These are phyloP conservation scores for Aspergillus sp. DNA, from an alignment of 2,329 filamentous ascomycete species.

Conservation along the genomic window DNA sequence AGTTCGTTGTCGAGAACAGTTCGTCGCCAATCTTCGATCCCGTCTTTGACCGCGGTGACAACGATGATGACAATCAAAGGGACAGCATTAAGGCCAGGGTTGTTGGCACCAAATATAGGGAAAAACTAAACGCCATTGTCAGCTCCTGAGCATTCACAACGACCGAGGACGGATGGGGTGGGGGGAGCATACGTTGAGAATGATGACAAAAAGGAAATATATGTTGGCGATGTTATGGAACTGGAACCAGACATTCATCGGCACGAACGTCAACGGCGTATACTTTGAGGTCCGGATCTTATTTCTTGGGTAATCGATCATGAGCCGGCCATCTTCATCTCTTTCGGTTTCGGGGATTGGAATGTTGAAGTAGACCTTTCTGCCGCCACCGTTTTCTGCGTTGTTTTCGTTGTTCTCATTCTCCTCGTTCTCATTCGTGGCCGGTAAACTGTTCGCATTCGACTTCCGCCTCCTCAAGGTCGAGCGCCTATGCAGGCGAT, in stretches of 20 bases:
- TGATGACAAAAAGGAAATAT: slow-evolving; percentile 94
- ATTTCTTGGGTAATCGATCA: slow-evolving; percentile 67
- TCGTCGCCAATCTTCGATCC: slow-evolving; percentile 86
- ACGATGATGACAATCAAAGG: slow-evolving; percentile 86
- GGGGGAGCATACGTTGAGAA: slow-evolving; percentile 66
- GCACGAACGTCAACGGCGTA: slow-evolving; percentile 85
- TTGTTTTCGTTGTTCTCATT: slow-evolving; percentile 13
- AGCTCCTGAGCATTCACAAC: slow-evolving; percentile 7
- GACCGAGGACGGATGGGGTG: background rate
- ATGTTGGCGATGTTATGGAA: slow-evolving; percentile 98
- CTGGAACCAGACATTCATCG: slow-evolving; percentile 95
- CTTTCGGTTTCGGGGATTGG: slow-evolving; percentile 64
- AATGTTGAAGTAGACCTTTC: slow-evolving; percentile 64
- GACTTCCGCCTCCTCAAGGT: slow-evolving; percentile 61
- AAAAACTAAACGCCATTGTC: slow-evolving; percentile 58
- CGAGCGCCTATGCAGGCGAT: slow-evolving; percentile 57
- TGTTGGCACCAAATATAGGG: slow-evolving; percentile 84
- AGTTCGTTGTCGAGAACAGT: slow-evolving; percentile 85
- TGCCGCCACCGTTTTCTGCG: slow-evolving; percentile 39
- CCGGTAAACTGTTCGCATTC: slow-evolving; percentile 37
- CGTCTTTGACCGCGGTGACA: slow-evolving; percentile 88
- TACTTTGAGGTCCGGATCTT: slow-evolving; percentile 98
- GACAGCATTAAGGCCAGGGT: slow-evolving; percentile 80
- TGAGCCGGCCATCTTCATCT: slow-evolving; percentile 71
- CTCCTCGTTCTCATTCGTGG: slow-evolving; percentile 20